Base-by-base conservation (phyloP, 2,329 filamentous ascomycete species). In the Bipolaris bicolor region DNA sequence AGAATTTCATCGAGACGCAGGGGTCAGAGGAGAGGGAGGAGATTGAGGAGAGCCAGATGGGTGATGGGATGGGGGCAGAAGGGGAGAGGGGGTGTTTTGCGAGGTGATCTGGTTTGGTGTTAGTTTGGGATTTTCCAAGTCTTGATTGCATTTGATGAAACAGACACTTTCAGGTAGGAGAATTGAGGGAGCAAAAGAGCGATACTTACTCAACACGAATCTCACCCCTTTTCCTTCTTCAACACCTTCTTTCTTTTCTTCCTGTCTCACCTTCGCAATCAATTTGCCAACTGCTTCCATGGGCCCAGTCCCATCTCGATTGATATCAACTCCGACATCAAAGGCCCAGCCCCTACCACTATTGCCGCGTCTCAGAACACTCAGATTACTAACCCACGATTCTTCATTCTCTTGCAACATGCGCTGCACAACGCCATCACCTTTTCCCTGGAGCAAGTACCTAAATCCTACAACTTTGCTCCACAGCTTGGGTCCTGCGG, bases 1-100 rank as follows among this genome's bases (percentile, higher is more conserved):
- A 94, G n/a, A 97, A 84, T 80, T 97, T 97, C 84, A 97, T 90
- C 79, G 90, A 96, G n/a, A 88, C 87, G 49, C 81, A 83, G 47
- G 81, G 78, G 72, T 85, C 85, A 57, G 83, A 83, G 65, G 88
- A 85, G 69, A 96, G 86, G 7, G 83, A 81, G 66, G 85, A 85
- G 70, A 96, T 86, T 59, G 86, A 83, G 13, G 83, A 81, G 53
- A 86, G 85, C 91, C 91, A 96, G 53, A 31, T 84, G 16, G 33
- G n/a, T 1, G 29, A 74, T 90, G 92, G 45, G 24, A 83, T 80
- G 1, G 66, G 49, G 24, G 63, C 46, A 79, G 82, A 73, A 10
- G 45, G 40, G 13, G 88, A 78, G 83, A 96, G 80, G 74, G 94
- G 87, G 1, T 92, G 92, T 78, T 97, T 97, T 83, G 91, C 93